Conservation (phyloP, 768 basidiomycete species). For the Lepiota venenata region DNA sequence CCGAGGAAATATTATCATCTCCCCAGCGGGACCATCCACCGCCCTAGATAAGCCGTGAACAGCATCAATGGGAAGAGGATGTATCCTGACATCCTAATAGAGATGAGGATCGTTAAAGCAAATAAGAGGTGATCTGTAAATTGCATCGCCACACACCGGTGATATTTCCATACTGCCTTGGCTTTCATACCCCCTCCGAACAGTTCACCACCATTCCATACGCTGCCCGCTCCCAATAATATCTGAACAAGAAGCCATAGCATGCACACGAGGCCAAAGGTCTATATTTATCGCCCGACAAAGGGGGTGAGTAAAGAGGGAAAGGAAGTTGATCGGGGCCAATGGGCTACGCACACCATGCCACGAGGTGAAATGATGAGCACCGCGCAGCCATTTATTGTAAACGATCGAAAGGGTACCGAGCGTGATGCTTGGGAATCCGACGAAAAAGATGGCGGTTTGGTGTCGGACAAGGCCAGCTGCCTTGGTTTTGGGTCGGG, state of each 20-base stretch:
- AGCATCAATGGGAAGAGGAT: slow-evolving; percentile 58
- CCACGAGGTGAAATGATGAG: slow-evolving; percentile 67
- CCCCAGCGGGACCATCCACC: slow-evolving; percentile 71
- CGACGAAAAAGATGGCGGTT: slow-evolving; percentile 49
- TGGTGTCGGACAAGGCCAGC: slow-evolving; percentile 73
- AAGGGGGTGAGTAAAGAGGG: neutral
- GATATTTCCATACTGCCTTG: slow-evolving; percentile 81
- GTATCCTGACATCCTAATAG: slow-evolving; percentile 69
- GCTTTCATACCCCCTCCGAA: slow-evolving; percentile 74
- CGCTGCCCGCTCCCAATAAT: slow-evolving; percentile 65
- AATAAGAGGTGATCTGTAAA: neutral
- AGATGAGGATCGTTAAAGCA: slow-evolving; percentile 1
- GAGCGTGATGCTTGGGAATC: slow-evolving; percentile 52
- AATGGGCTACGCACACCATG: slow-evolving; percentile 56
- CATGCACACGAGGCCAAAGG: slow-evolving; percentile 60
- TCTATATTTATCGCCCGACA: slow-evolving; percentile 30
- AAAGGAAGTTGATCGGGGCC: neutral
- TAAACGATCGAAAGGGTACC: slow-evolving; percentile 62
- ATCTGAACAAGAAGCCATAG: slow-evolving; percentile 62
- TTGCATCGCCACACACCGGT: slow-evolving; percentile 44
- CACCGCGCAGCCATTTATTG: slow-evolving; percentile 51
- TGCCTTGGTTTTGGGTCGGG: slow-evolving; percentile 59
- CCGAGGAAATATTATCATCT: slow-evolving; percentile 26
- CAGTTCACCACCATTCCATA: slow-evolving; percentile 66
- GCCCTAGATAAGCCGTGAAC: slow-evolving; percentile 62